These are phyloP conservation scores for Pulicaria dysenterica DNA, from an alignment of 129 eudicot species.

Conservation along the genomic window DNA sequence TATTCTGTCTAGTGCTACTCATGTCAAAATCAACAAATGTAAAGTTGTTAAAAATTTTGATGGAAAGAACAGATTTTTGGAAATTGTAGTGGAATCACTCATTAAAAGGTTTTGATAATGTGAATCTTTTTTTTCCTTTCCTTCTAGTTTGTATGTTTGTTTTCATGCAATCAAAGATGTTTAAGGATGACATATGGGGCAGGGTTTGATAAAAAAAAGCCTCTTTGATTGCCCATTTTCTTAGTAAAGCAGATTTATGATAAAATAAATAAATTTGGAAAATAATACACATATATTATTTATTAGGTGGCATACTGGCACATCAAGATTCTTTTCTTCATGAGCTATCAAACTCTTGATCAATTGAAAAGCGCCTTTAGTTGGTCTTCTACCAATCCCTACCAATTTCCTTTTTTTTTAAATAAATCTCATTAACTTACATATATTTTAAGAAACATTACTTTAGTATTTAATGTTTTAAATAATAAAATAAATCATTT, in stretches of 20 bases:
- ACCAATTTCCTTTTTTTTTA: neutral
- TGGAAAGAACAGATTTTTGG: slow-evolving; percentile 13
- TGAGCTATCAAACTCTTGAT: slow-evolving; percentile 32
- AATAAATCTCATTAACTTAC: neutral
- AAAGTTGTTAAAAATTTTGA: neutral
- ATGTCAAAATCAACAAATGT: slow-evolving; percentile 6
- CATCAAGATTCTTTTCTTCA: slow-evolving; percentile 38
- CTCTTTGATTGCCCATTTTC: slow-evolving; percentile 28
- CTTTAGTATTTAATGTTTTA: neutral
- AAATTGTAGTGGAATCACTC: slow-evolving; percentile 22
- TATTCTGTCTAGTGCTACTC: neutral
- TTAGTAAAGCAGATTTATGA: slow-evolving; percentile 24
- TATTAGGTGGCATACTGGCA: slow-evolving; percentile 40
- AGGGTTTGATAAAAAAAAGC: slow-evolving; percentile 32
- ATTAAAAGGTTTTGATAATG: slow-evolving; percentile 10
- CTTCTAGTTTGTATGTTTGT: slow-evolving; percentile 27
- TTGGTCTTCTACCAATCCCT: slow-evolving; percentile 16
- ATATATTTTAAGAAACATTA: neutral
- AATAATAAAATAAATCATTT: neutral
- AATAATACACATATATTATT: neutral
- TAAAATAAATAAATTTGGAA: neutral
- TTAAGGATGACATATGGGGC: slow-evolving; percentile 31
- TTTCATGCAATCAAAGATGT: slow-evolving; percentile 34
- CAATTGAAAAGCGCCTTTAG: slow-evolving; percentile 27
- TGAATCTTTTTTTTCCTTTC: neutral